Evolutionary conservation across 352 stramenopile genomes (phyloP), one percentile per base, ranked within the genome.

Genomic region (Globisporangium echinulatum): DNA sequence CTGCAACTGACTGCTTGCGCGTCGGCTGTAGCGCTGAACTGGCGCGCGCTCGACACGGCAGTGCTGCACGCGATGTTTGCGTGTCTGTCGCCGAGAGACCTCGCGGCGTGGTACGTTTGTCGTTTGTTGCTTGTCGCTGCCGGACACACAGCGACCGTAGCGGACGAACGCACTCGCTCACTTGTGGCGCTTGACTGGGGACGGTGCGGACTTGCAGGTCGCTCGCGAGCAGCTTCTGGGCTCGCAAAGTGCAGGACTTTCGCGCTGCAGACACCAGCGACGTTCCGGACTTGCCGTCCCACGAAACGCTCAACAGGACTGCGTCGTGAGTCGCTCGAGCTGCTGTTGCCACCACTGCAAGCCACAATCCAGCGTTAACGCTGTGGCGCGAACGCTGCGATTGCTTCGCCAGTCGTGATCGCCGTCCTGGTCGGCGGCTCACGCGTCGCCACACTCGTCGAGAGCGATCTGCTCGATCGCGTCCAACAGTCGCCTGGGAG

Each of bases 151-250:
- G 25, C 25, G 25, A 25, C 25, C 25, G 25, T 25, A 25, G 25
- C 25, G 4, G 5, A 54, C 49, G 13, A 3, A 33, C n/a, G 3
- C 14, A 14, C 17, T 50, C 49, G 49, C n/a, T 42, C 37, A 13
- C 38, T 44, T 52, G 10, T n/a, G 40, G 37, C 5, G n/a, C n/a
- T 13, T n/a, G 17, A 38, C 48, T 52, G 48, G 6, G 50, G 25
- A 25, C 25, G 25, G 25, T 25, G 2, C 25, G 25, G 25, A 25
- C 25, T 25, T 56, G 5, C 52, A 85, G 75, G 75, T 79, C 67
- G 1, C 44, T 85, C 17, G 64, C 73, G 19, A 77, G 53, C 57
- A 85, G 75, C 57, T 68, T 54, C n/a, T 85, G 75, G 73, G 68
- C 63, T 37, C 49, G 70, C 4, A 63, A 62, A 38, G 46, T 64